Conservation (phyloP, 768 basidiomycete species). For the Udeniomyces megalosporus region DNA sequence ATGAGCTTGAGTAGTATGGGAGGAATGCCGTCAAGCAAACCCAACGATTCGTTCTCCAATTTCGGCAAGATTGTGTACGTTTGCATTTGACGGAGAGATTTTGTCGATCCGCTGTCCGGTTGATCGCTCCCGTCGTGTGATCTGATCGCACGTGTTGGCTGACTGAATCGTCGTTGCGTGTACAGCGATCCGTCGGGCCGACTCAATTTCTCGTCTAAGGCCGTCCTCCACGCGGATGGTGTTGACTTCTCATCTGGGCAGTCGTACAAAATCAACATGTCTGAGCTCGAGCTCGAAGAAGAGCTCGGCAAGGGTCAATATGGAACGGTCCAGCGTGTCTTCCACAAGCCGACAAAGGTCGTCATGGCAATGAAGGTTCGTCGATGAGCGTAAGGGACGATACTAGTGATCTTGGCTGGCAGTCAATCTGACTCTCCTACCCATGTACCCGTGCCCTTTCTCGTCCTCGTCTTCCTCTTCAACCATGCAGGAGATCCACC, state of each 20-base stretch:
- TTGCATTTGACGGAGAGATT: too few relatives aligned
- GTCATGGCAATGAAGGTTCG: constrained; percentile 97
- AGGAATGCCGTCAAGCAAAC: not conserved
- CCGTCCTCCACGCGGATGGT: constrained; percentile 75
- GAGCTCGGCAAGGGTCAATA: constrained; percentile 95
- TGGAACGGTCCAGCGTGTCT: constrained; percentile 88
- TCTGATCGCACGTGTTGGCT: too few relatives aligned
- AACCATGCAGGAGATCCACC: constrained; percentile 68
- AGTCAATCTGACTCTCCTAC: too few relatives aligned
- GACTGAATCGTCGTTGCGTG: not conserved
- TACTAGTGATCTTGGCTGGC: too few relatives aligned
- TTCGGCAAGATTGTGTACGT: constrained; percentile 15
- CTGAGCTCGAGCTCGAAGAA: constrained; percentile 71
- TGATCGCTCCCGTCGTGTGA: not conserved
- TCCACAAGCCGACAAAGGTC: constrained; percentile 86
- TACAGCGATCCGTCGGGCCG: constrained; percentile 85
- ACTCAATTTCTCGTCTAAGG: constrained; percentile 84
- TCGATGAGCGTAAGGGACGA: not conserved
- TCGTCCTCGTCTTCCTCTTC: not conserved
- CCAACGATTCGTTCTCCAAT: constrained; percentile 13
- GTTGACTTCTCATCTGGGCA: constrained; percentile 79
- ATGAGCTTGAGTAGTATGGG: constrained; percentile 6
- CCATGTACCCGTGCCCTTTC: too few relatives aligned
- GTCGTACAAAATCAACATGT: constrained; percentile 88
- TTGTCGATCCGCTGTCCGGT: too few relatives aligned